Percentiles rank a stretch among this genome's conserved stretches.
These are phyloP conservation scores for Cladophialophora immunda DNA, from an alignment of 2,329 filamentous ascomycete genomes.

Conservation along the genomic window DNA sequence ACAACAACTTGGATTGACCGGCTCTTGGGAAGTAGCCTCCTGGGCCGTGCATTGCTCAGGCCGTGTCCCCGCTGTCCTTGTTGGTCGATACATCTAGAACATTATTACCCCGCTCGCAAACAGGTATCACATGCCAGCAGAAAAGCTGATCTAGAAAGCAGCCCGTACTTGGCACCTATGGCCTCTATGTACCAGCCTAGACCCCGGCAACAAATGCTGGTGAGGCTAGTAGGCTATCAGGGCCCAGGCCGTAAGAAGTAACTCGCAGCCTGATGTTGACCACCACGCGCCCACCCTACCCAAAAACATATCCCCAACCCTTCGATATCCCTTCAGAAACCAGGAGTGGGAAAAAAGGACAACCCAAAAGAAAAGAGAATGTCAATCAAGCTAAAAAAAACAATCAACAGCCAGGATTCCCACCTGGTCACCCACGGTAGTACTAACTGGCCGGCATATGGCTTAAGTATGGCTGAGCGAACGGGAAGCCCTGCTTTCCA, in stretches of 20 bases:
- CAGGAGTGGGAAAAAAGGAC: too few relatives aligned
- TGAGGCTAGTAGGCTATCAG: too few relatives aligned
- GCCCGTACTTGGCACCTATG: too few relatives aligned
- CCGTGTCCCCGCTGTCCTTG: too few relatives aligned
- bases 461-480: conserved; percentile 2
- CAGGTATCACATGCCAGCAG: background rate
- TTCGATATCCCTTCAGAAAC: too few relatives aligned
- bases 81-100: background rate
- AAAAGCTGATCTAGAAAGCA: too few relatives aligned
- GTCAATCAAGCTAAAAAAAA: background rate
- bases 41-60: background rate
- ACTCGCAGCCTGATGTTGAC: background rate
- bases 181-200: too few relatives aligned
- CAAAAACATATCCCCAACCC: too few relatives aligned
- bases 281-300: background rate
- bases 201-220: too few relatives aligned
- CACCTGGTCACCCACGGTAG: background rate
- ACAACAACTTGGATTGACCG: background rate
- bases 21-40: background rate
- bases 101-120: too few relatives aligned
- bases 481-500: conserved; percentile 1
- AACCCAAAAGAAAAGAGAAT: too few relatives aligned
- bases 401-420: conserved; percentile 1
- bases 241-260: background rate
- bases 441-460: conserved; percentile 1